phyloP scores from a whole-genome alignment of 225 moss, liverwort and hornwort genomes.

The Anthoceros angustus region DNA sequence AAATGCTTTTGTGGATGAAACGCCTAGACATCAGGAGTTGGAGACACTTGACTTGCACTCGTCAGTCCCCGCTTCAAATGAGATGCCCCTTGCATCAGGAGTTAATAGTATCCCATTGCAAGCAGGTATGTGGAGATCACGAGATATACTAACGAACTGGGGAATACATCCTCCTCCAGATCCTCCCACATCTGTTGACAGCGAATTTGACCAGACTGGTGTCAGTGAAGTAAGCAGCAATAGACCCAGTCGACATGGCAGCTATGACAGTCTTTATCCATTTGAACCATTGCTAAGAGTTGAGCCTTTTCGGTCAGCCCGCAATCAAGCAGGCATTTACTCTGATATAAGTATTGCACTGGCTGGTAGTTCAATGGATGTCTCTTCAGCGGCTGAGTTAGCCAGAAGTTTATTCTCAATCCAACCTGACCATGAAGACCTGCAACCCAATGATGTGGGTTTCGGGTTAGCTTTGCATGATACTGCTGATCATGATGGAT shows the following conservation, averaged over 20 bases:
- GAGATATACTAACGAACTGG: constrained; percentile 28
- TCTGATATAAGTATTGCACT: constrained; percentile 19
- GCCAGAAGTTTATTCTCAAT: constrained; percentile 23
- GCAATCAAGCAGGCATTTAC: constrained; percentile 21
- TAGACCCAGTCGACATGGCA: constrained; percentile 27
- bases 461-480: constrained; percentile 43
- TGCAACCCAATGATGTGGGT: constrained; percentile 30
- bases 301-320: constrained; percentile 35
- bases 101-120: constrained; percentile 8
- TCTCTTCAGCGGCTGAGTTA: constrained; percentile 26
- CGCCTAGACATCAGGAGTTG: constrained; percentile 29
- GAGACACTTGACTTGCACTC: no score
- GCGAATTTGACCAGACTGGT: constrained; percentile 11
- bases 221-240: constrained; percentile 15
- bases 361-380: constrained; percentile 20
- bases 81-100: no score
- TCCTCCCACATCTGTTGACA: constrained; percentile 6
- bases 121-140: constrained; percentile 28
- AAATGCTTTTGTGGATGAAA: constrained; percentile 42
- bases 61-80: no score
- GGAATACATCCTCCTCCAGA: constrained; percentile 14
- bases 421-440: constrained; percentile 19
- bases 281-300: constrained; percentile 42
- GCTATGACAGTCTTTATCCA: constrained; percentile 21
- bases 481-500: constrained; percentile 37